Evolutionary conservation across 2,329 filamentous ascomycete species (phyloP), one percentile per base, ranked within the genome.

Genomic region (Trichophaea hybrida): DNA sequence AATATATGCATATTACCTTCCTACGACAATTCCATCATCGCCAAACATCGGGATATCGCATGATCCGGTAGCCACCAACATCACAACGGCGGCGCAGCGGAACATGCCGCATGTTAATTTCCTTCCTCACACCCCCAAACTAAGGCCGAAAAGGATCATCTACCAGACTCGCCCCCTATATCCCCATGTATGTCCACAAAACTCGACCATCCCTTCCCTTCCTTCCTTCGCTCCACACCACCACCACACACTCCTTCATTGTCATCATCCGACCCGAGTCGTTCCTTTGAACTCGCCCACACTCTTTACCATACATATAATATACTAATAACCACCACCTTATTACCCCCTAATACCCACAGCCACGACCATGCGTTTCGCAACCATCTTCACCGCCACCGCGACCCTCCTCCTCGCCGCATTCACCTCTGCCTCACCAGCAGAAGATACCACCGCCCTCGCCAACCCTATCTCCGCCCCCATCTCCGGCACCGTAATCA

Each of bases 391-490:
- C 55, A 15, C 55, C 32, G 8, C 13, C 55, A 43, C 40, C 40
- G 55, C 43, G 4, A 33, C 55, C 38, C 4, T 32, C 13, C 5
- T 51, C n/a, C 10, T 34, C 31, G 13, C 55, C 44, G 38, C 32
- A 6, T 24, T 57, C 32, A 43, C 55, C 40, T 2, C 40, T 12
- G 32, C 38, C 44, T 6, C 32, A 40, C 6, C 13, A 6, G 33
- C 44, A 32, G 55, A 55, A 12, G 15, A 6, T 6, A 50, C 40
- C 55, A 49, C 55, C 38, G 24, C 24, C 24, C 10, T 10, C 2
- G 40, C 38, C 15, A 57, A 57, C 55, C 38, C 55, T 40, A 50
- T 57, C 55, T 24, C 12, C 55, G 55, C 55, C 8, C 55, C 55
- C 31, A 12, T 48, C 38, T 8, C 40, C 17, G 10, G 12, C 15